These are phyloP conservation scores for Serendipita vermifera DNA, from an alignment of 768 basidiomycete genomes.

Conservation along the genomic window DNA sequence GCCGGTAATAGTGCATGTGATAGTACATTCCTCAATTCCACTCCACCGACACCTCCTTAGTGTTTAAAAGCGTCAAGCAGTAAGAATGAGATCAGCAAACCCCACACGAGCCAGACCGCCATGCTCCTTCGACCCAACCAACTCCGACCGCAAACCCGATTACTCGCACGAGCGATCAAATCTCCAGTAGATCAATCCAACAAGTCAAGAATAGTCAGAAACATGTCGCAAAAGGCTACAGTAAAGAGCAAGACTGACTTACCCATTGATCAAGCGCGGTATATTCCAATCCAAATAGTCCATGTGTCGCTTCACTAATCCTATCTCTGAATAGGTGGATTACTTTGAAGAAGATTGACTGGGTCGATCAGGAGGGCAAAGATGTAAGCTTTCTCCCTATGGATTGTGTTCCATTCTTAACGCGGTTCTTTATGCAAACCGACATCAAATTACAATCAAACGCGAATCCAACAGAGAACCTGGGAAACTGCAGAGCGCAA, in stretches of 20 bases:
- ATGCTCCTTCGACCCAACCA: too few relatives aligned
- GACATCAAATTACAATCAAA: not conserved
- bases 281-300: not conserved
- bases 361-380: constrained; percentile 62
- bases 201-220: too few relatives aligned
- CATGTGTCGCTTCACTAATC: not conserved
- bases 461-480: constrained; percentile 35
- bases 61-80: too few relatives aligned
- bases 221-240: not conserved
- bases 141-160: too few relatives aligned
- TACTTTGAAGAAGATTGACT: constrained; percentile 67
- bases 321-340: constrained; percentile 50
- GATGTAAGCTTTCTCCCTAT: constrained; percentile 33
- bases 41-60: too few relatives aligned
- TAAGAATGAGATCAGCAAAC: too few relatives aligned
- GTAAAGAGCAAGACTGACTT: constrained; percentile 17
- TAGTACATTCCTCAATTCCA: too few relatives aligned
- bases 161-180: too few relatives aligned
- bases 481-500: constrained; percentile 87
- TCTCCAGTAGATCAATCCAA: too few relatives aligned
- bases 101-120: too few relatives aligned
- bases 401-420: not conserved
- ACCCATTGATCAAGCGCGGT: constrained; percentile 20
- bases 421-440: not conserved
- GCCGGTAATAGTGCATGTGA: too few relatives aligned